phyloP scores from a whole-genome alignment of 1,284 basidiomycete species.

The Pyrrhoderma lamaoense region DNA sequence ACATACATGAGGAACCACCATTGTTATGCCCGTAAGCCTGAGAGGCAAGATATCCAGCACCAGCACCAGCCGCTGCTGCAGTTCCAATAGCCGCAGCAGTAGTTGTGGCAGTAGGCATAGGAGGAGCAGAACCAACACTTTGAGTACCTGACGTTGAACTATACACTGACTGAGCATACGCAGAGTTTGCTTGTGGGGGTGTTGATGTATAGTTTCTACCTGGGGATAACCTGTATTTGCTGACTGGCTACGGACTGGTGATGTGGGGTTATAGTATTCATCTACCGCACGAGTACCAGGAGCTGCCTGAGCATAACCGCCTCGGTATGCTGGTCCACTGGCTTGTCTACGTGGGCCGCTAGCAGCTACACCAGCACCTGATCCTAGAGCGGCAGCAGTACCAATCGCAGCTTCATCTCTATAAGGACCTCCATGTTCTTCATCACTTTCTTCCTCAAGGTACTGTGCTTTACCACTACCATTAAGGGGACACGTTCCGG shows the following conservation, averaged over 20 bases:
- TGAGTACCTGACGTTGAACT: constrained; percentile 28
- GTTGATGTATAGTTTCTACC: constrained; percentile 22
- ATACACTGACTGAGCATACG: constrained; percentile 27
- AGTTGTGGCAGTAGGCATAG: constrained; percentile 25
- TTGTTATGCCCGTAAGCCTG: constrained; percentile 45
- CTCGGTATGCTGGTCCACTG: constrained; percentile 30
- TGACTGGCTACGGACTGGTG: constrained; percentile 20
- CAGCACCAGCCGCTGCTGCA: constrained; percentile 11
- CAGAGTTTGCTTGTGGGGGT: constrained; percentile 30
- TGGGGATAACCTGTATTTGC: constrained; percentile 39
- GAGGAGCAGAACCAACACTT: background rate
- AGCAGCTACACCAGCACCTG: constrained; percentile 23
- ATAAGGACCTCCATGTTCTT: constrained; percentile 22
- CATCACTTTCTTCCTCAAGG: constrained; percentile 32
- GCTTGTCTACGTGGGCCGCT: constrained; percentile 28
- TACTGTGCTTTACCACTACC: constrained; percentile 22
- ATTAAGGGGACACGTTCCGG: constrained; percentile 53
- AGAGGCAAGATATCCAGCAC: constrained; percentile 22
- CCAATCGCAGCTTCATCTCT: constrained; percentile 10
- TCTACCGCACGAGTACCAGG: constrained; percentile 64
- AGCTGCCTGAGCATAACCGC: constrained; percentile 58
- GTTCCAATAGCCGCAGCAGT: constrained; percentile 20
- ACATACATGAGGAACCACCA: constrained; percentile 52
- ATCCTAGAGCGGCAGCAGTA: constrained; percentile 4
- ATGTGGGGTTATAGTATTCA: constrained; percentile 50